These are phyloP conservation scores for Psilocybe cubensis DNA, from an alignment of 768 basidiomycete genomes.

Conservation along the genomic window DNA sequence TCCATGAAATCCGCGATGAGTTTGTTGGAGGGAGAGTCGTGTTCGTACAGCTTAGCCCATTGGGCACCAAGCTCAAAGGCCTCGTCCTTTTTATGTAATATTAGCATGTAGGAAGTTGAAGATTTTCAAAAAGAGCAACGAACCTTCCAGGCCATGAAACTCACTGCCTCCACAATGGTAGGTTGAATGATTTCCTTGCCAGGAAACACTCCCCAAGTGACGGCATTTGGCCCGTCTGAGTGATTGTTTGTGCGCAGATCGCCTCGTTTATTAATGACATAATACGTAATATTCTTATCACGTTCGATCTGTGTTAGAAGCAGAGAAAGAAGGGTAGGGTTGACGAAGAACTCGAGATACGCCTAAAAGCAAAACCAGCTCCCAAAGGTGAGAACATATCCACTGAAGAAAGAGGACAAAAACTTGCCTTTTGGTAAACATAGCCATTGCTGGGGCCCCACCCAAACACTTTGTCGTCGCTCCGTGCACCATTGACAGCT, in stretches of 20 bases:
- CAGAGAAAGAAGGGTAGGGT: conserved; percentile 68
- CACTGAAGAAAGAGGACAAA: not conserved
- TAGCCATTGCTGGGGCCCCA: conserved; percentile 96
- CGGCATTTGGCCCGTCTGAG: conserved; percentile 96
- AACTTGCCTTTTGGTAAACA: conserved; percentile 87
- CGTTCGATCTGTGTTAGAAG: conserved; percentile 84
- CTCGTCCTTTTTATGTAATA: conserved; percentile 67
- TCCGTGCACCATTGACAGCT: conserved; percentile 87
- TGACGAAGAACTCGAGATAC: conserved; percentile 95
- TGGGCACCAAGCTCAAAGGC: conserved; percentile 91
- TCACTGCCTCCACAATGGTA: conserved; percentile 95
- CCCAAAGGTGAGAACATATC: conserved; percentile 1
- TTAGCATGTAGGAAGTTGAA: conserved; percentile 2
- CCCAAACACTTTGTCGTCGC: conserved; percentile 84
- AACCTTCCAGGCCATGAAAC: conserved; percentile 99
- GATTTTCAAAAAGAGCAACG: conserved; percentile 19
- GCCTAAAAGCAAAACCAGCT: conserved; percentile 58
- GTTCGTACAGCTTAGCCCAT: conserved; percentile 89
- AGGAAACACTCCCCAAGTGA: conserved; percentile 98
- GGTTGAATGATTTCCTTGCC: conserved; percentile 96
- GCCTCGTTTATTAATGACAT: conserved; percentile 95
- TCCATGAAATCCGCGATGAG: conserved; percentile 83
- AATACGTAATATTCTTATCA: conserved; percentile 91
- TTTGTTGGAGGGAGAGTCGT: conserved; percentile 72
- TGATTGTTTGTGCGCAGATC: conserved; percentile 95